Evolutionary conservation across 1,139 yeast species (phyloP), one percentile per base, ranked within the genome.

Genomic region (Blastobotrys proliferans): DNA sequence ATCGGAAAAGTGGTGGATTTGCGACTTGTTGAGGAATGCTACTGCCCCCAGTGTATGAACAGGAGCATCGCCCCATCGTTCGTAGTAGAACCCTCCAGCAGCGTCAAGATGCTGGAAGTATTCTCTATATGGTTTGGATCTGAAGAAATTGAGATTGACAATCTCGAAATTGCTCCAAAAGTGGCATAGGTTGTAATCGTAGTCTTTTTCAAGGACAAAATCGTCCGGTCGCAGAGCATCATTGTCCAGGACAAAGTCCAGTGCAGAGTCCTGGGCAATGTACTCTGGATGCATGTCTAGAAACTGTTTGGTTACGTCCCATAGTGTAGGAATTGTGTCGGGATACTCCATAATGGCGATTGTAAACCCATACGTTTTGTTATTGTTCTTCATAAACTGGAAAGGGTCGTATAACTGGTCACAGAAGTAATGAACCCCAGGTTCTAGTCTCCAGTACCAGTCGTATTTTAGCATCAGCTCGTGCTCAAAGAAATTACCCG

Each of bases 61-160:
- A 0, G 98, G 97, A 0, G 97, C 97, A 66, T 92, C 98, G 3
- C 98, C 98, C 98, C 97, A 92, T 52, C 98, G 70, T 63, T 68
- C 70, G 59, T 87, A 87, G 61, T 84, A 84, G 57, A 90, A 88
- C 0, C 96, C 97, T 1, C 95, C 95, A 0, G 79, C 64, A 37
- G 68, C 50, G 57, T 87, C 94, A 44, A 90, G 68, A 60, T 71
- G 73, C 16, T 84, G 72, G 58, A 90, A 88, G 61, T 68, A 88
- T n/a, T 71, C 73, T 27, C 73, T 63, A 62, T 90, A 90, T 16
- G 71, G 77, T 41, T 82, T 75, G 40, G 88, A 74, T 48, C 96
- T 69, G 67, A 83, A 88, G 62, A 88, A 86, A 55, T 85, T 76
- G 51, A 90, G 70, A 59, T 80, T 80, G 0, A 81, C 97, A 50